These are phyloP conservation scores for Plantago major DNA, from an alignment of 257 asterid genomes.

Conservation along the genomic window DNA sequence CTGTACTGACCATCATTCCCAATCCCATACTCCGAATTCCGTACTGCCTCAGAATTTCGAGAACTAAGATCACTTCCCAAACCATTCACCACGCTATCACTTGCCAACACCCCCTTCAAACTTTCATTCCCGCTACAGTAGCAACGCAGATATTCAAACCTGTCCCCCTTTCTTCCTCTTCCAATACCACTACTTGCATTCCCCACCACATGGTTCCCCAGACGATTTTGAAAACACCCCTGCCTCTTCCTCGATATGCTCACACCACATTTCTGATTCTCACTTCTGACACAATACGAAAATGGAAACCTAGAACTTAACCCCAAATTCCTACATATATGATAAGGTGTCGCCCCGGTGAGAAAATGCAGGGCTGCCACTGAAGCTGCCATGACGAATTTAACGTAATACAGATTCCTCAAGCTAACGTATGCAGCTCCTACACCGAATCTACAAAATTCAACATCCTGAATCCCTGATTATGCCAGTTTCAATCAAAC, in stretches of 20 bases:
- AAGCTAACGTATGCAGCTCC: slow-evolving; percentile 16
- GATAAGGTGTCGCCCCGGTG: slow-evolving; percentile 33
- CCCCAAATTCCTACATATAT: slow-evolving; percentile 24
- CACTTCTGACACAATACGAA: slow-evolving; percentile 20
- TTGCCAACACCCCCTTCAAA: slow-evolving; percentile 31
- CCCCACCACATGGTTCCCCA: slow-evolving; percentile 15
- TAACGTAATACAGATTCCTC: slow-evolving; percentile 18
- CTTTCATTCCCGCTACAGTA: slow-evolving; percentile 48
- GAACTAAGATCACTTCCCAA: slow-evolving; percentile 24
- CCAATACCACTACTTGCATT: slow-evolving; percentile 15
- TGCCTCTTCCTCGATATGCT: slow-evolving; percentile 21
- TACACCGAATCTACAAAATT: slow-evolving; percentile 15
- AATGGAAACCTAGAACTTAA: slow-evolving; percentile 35
- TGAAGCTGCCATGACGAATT: slow-evolving; percentile 43
- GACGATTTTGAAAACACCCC: slow-evolving; percentile 10
- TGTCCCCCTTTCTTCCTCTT: slow-evolving; percentile 12
- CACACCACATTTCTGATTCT: slow-evolving; percentile 16
- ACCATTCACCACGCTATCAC: slow-evolving; percentile 32
- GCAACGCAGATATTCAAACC: slow-evolving; percentile 37
- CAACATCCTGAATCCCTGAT: background rate
- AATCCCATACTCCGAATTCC: no score
- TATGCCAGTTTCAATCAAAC: no score
- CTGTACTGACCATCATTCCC: slow-evolving; percentile 12
- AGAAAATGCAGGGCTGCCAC: slow-evolving; percentile 38
- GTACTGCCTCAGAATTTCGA: no score